Percentiles rank a stretch among this genome's conserved stretches.
Conservation (phyloP, 345 rosid genomes). For the Lumnitzera racemosa region DNA sequence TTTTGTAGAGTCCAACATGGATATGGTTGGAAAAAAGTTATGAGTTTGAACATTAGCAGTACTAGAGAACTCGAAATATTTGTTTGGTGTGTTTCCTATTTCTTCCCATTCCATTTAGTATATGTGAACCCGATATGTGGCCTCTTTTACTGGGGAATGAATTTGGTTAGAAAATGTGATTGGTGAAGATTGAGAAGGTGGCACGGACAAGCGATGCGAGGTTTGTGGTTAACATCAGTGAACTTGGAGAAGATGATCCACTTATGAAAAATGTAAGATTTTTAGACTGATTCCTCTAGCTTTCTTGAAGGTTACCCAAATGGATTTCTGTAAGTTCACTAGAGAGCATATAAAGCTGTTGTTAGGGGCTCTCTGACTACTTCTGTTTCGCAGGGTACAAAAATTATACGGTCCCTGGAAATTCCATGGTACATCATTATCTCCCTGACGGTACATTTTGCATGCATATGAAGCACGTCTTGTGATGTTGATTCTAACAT, state of each 20-base stretch:
- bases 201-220: constrained; percentile 34
- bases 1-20: no score
- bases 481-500: constrained; percentile 7
- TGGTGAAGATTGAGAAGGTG: constrained; percentile 54
- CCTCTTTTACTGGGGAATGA: constrained; percentile 4
- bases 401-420: constrained; percentile 25
- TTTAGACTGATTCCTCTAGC: neutral
- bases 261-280: constrained; percentile 51
- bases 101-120: neutral
- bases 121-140: neutral
- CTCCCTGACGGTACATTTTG: constrained; percentile 12
- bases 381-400: constrained; percentile 48
- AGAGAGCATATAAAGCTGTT: neutral
- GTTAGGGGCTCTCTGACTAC: neutral
- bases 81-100: neutral
- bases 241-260: constrained; percentile 56
- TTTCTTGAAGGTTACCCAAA: neutral
- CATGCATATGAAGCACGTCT: neutral
- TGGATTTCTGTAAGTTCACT: neutral
- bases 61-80: no score
- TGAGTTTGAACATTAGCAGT: no score
- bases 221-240: constrained; percentile 59
- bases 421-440: constrained; percentile 54
- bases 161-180: constrained; percentile 13
- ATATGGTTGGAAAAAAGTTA: no score